Conservation (phyloP, 208 protist genomes). For the Crithidia expoeki region DNA sequence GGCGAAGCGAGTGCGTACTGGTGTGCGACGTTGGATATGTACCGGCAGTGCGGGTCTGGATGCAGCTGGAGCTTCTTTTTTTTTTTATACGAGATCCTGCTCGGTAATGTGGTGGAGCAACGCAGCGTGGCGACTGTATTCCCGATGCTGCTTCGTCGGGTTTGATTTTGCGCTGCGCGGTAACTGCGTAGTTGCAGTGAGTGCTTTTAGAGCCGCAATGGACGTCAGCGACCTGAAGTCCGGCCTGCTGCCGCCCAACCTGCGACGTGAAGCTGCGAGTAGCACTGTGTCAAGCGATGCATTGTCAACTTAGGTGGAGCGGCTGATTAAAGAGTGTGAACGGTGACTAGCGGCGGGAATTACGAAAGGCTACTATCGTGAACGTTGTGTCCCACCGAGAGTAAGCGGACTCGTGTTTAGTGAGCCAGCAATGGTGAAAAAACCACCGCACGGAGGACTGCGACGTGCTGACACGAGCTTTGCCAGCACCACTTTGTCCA, state of each 20-base stretch:
- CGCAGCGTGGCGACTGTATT: constrained; percentile 34
- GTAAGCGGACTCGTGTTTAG: constrained; percentile 4
- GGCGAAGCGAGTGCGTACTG: constrained; percentile 36
- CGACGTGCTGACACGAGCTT: no score
- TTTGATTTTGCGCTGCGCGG: constrained; percentile 47
- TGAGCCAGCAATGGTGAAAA: neutral
- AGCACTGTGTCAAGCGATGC: constrained; percentile 15
- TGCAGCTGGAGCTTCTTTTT: constrained; percentile 25
- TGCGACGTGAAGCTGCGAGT: constrained; percentile 20
- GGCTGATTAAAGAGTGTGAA: constrained; percentile 25
- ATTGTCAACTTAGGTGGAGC: constrained; percentile 22
- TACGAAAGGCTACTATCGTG: neutral
- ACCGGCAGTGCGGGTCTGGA: constrained; percentile 14
- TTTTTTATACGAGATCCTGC: constrained; percentile 36
- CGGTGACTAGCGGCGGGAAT: neutral
- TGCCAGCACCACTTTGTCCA: no score
- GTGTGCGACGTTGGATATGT: constrained; percentile 4
- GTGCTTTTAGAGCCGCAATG: constrained; percentile 24
- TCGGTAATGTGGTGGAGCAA: constrained; percentile 16
- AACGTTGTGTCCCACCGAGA: constrained; percentile 1
- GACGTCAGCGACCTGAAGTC: constrained; percentile 24
- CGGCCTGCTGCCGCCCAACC: constrained; percentile 14
- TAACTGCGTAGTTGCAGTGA: constrained; percentile 39
- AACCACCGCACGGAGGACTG: no score
- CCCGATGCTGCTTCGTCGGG: constrained; percentile 23